Conservation (phyloP, 208 protist species). For the Willaertia magna region DNA sequence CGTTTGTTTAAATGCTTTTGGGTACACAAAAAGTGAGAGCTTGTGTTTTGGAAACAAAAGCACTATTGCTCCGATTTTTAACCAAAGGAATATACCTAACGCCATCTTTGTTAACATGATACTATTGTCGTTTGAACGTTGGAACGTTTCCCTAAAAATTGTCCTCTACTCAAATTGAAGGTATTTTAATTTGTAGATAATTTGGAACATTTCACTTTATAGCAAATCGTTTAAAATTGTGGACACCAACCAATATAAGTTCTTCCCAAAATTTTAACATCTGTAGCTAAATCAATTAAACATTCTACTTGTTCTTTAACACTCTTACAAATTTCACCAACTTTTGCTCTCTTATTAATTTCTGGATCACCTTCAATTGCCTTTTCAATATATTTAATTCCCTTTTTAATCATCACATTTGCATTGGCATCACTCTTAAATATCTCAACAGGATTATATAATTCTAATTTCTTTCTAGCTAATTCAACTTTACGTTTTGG, state of each 20-base stretch:
- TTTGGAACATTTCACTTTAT: too few species aligned
- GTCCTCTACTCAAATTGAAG: too few species aligned
- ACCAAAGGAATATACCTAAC: too few species aligned
- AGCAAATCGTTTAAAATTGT: constrained; percentile 36
- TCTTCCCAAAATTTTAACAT: constrained; percentile 56
- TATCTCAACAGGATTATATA: constrained; percentile 36
- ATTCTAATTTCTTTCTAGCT: constrained; percentile 38
- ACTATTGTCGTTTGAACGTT: too few species aligned
- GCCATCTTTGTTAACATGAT: too few species aligned
- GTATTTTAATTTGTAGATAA: too few species aligned
- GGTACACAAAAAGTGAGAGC: too few species aligned
- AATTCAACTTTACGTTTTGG: constrained; percentile 41
- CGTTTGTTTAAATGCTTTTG: too few species aligned
- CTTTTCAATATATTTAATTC: constrained; percentile 9
- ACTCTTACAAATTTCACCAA: neutral
- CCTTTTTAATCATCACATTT: neutral
- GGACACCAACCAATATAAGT: constrained; percentile 40
- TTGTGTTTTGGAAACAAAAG: too few species aligned
- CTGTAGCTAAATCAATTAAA: constrained; percentile 61
- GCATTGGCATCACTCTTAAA: constrained; percentile 1
- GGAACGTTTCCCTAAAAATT: too few species aligned
- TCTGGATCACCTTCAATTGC: constrained; percentile 30
- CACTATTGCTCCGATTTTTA: too few species aligned
- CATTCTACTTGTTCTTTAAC: constrained; percentile 50
- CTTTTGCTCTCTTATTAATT: constrained; percentile 29